Base-by-base conservation (phyloP, 305 asterid genomes). In the Fraxinus baroniana region DNA sequence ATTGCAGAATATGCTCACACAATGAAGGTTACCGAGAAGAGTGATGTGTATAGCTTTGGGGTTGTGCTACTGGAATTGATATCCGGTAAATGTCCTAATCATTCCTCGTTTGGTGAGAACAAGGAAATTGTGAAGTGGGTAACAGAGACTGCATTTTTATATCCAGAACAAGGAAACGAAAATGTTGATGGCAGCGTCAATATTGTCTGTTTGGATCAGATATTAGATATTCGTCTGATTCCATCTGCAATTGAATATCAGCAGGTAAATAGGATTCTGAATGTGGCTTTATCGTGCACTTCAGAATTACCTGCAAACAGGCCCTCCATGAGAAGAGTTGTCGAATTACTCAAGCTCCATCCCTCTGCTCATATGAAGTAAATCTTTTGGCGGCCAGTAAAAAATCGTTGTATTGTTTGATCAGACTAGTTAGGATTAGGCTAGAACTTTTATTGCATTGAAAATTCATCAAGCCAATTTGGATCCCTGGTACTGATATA, bases 261-360 rank as follows among this genome's bases (percentile, higher is more conserved):
- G 28, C 91, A 94, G 82, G 91, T 92, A 82, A 90, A 85, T 85
- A 88, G 81, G 84, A 87, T 92, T 30, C 30, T 95, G 76, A 87
- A 92, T 15, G 93, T 95, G 83, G 97, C 97, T 39, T 80, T 91
- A 74, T 88, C 84, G 4, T 95, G 98, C 81, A 91, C 92, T 17
- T 86, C 93, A 6, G 89, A 89, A 44, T 82, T 87, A 74, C 98
- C 98, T 2, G 37, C 81, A 55, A 87, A 90, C 86, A 89, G 98
- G 85, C 98, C 98, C 4, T 92, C 98, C 81, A 93, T 95, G 98
- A 88, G 95, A 89, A 91, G 90, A 86, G 97, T 94, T 15, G 92
- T 91, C 22, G 97, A 95, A 79, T 57, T 91, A 91, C 91, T 95
- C 68, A 89, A 89, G 83, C 89, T 85, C 35, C 89, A 78, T 39